Evolutionary conservation across 495 filamentous ascomycete species (phyloP).

Genomic region (Penicillium alfredii): DNA sequence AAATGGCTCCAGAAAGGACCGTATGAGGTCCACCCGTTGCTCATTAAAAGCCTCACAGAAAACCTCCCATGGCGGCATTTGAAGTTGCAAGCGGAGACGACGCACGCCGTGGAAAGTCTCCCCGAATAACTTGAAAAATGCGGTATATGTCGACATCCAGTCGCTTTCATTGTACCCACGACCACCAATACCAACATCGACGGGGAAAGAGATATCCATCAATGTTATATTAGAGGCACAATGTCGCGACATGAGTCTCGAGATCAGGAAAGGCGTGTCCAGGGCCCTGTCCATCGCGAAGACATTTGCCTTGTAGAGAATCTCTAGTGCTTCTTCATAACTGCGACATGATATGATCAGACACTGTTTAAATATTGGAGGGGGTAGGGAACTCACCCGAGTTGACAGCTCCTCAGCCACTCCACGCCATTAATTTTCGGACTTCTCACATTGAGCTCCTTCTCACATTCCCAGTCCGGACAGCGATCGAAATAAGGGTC

Average conservation of each 20-base stretch:
- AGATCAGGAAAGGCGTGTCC: slow-evolving; percentile 9
- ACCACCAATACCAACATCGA: too few relatives aligned
- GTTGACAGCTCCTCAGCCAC: slow-evolving; percentile 15
- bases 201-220: slow-evolving; percentile 11
- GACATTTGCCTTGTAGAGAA: slow-evolving; percentile 15
- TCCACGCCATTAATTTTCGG: slow-evolving; percentile 11
- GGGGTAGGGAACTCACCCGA: slow-evolving; percentile 7
- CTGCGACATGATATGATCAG: slow-evolving; percentile 6
- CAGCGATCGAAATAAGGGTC: slow-evolving; percentile 4
- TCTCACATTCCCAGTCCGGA: not conserved
- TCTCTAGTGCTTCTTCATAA: slow-evolving; percentile 11
- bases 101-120: too few relatives aligned
- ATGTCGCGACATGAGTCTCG: slow-evolving; percentile 5
- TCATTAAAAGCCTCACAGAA: too few relatives aligned
- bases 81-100: too few relatives aligned
- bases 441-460: not conserved
- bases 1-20: too few relatives aligned
- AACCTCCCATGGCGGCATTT: too few relatives aligned
- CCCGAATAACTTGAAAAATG: too few relatives aligned
- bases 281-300: slow-evolving; percentile 3
- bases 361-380: not conserved
- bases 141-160: too few relatives aligned
- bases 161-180: too few relatives aligned
- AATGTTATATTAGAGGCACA: slow-evolving; percentile 5
- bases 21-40: too few relatives aligned